These are phyloP conservation scores for Lithocarpus polystachyus DNA, from an alignment of 306 rosid species.

Conservation along the genomic window DNA sequence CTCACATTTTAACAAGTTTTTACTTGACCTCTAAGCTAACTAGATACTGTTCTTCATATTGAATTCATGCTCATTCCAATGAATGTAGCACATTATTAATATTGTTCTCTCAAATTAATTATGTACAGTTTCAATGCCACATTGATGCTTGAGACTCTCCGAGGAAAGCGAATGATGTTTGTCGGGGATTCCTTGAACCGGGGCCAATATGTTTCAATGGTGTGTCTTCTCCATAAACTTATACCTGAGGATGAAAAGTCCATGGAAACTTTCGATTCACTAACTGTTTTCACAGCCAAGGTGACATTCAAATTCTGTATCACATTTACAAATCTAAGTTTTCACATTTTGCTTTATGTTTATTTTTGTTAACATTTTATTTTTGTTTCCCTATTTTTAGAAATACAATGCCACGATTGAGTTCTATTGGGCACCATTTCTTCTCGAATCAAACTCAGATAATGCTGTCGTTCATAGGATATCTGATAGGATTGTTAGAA, in stretches of 20 bases:
- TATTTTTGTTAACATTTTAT: not conserved
- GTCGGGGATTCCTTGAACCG: slow-evolving; percentile 93
- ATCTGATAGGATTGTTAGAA: slow-evolving; percentile 76
- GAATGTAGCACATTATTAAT: no score
- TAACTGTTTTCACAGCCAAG: slow-evolving; percentile 87
- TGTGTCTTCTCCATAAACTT: slow-evolving; percentile 81
- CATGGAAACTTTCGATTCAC: slow-evolving; percentile 84
- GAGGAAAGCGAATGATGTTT: slow-evolving; percentile 92
- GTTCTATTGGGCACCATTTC: slow-evolving; percentile 99
- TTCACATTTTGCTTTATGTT: not conserved
- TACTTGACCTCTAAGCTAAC: no score
- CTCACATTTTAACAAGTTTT: no score
- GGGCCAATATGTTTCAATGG: slow-evolving; percentile 80
- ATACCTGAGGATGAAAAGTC: slow-evolving; percentile 77
- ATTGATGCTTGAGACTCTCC: slow-evolving; percentile 75
- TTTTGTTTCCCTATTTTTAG: slow-evolving; percentile 24
- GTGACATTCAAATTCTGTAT: slow-evolving; percentile 24
- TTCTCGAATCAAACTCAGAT: slow-evolving; percentile 83
- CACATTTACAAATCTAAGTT: not conserved
- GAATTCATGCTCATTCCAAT: no score
- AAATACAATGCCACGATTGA: slow-evolving; percentile 90
- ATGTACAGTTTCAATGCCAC: slow-evolving; percentile 73
- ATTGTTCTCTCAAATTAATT: not conserved
- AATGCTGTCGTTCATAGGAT: slow-evolving; percentile 72
- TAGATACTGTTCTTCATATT: no score